Percentiles rank a stretch among this genome's conserved stretches.
Evolutionary conservation across 2,329 filamentous ascomycete species (phyloP).

Genomic region (Trichothecium roseum): DNA sequence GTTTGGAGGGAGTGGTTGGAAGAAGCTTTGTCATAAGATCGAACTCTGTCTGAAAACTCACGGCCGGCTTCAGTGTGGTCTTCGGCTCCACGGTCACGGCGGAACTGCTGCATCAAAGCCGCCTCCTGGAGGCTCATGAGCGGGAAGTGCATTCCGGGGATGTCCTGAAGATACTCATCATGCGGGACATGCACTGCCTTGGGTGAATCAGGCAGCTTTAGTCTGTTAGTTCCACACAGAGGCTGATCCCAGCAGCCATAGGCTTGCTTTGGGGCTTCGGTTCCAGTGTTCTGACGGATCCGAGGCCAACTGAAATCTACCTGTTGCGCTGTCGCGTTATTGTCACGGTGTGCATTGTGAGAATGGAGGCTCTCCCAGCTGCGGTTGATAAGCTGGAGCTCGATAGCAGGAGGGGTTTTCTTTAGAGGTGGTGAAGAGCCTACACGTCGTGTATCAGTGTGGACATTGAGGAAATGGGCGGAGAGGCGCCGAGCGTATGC

Average conservation of each 20-base stretch:
- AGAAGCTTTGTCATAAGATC: too few species aligned
- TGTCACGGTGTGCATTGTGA: constrained; percentile 4
- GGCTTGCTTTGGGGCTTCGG: constrained; percentile 11
- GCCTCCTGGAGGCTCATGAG: constrained; percentile 27
- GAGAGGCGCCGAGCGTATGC: constrained; percentile 15
- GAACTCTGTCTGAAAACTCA: constrained; percentile 16
- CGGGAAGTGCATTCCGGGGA: constrained; percentile 21
- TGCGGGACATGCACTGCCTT: constrained; percentile 9
- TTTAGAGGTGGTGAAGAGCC: not conserved
- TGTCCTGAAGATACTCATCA: constrained; percentile 11
- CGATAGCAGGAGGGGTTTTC: constrained; percentile 1
- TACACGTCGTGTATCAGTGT: not conserved
- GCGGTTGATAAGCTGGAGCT: constrained; percentile 13
- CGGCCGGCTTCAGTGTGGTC: constrained; percentile 21
- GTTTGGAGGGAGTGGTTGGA: too few species aligned
- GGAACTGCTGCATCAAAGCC: constrained; percentile 20
- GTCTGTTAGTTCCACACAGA: constrained; percentile 7
- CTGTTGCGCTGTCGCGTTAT: not conserved
- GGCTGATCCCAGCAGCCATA: constrained; percentile 14
- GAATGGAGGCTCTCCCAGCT: constrained; percentile 22
- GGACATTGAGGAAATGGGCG: constrained; percentile 12
- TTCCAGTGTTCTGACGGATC: constrained; percentile 12
- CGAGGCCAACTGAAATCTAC: constrained; percentile 14
- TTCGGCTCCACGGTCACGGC: constrained; percentile 22
- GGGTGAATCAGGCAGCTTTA: not conserved